Base-by-base conservation (phyloP, 2,329 filamentous ascomycete species). In the Pestalotiopsis fici region DNA sequence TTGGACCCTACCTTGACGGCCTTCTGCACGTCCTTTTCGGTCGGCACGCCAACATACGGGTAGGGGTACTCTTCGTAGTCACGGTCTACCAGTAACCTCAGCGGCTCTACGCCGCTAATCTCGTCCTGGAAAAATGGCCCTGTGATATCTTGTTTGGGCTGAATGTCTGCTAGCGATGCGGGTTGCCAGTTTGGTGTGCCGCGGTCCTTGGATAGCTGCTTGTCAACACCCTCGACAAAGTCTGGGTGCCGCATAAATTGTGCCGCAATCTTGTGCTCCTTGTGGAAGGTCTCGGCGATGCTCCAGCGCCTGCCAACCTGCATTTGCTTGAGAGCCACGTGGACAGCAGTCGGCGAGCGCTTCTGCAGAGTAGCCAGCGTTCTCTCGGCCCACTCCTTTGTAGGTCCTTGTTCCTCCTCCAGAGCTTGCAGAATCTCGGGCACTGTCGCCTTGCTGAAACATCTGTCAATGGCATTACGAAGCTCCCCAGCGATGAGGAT, bases 201-300 rank as follows among this genome's bases (percentile, higher is more conserved):
- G 54, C 68, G 72, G 18, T 76, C 81, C 73, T 76, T 76, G 21
- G 96, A 87, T 54, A 99, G 86, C 61, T 91, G 87, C 27, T 94
- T 91, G 64, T 89, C 89, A n/a, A 99, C 95, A 65, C 96, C 96
- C 81, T 97, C 93, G 56, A 90, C 90, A 76, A 99, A 99, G 80
- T 99, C 96, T 4, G 89, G 92, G 78, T 96, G 91, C 66, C 86
- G 86, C 95, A 99, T 98, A 83, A 99, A 98, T 70, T 90, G 88
- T 67, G 87, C 83, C 2, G 95, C 94, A 68, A 99, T 94, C 76
- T 91, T 87, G 80, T 96, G 88, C 83, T 99, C 96, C 70, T 90
- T 90, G 76, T 90, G 85, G 85, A 98, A 99, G 0, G 95, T 90
- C 80, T 97, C 88, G 18, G 87, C 83, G 74, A 99, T 97, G 70